Conservation (phyloP, 2,329 filamentous ascomycete genomes). For the Coniochaeta prunicola region DNA sequence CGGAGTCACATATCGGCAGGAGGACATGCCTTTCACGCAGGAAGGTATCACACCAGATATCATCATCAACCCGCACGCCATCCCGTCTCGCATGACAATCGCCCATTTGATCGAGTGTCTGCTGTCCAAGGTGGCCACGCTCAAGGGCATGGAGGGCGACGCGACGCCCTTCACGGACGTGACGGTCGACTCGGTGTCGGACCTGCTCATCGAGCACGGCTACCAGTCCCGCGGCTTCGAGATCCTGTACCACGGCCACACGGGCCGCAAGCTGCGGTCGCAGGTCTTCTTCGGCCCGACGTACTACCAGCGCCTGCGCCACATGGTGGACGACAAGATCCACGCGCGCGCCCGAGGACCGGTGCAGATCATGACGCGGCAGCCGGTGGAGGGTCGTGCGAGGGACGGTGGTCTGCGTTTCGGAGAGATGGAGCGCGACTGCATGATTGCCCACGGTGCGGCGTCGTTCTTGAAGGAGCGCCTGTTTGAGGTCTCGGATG, state of each 20-base stretch:
- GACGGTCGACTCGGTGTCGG: conserved; percentile 88
- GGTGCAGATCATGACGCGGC: conserved; percentile 92
- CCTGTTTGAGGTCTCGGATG: conserved; percentile 94
- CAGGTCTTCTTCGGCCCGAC: conserved; percentile 97
- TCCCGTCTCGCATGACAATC: conserved; percentile 99
- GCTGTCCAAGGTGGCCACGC: conserved; percentile 87
- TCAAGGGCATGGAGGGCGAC: conserved; percentile 93
- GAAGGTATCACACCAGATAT: conserved; percentile 91
- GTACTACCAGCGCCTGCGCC: conserved; percentile 95
- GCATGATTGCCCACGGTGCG: conserved; percentile 99
- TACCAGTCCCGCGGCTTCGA: conserved; percentile 98
- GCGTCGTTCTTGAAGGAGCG: conserved; percentile 96
- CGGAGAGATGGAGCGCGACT: conserved; percentile 99
- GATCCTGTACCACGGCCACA: conserved; percentile 98
- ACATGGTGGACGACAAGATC: conserved; percentile 99
- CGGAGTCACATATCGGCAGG: conserved; percentile 93
- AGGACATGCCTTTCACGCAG: conserved; percentile 96
- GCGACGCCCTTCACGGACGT: conserved; percentile 97
- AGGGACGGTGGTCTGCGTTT: conserved; percentile 96
- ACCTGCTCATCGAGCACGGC: conserved; percentile 77
- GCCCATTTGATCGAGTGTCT: conserved; percentile 99
- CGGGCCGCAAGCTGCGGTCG: conserved; percentile 83
- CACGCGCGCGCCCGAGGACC: conserved; percentile 96
- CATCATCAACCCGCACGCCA: conserved; percentile 99
- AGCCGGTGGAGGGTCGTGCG: conserved; percentile 96